These are phyloP conservation scores for Serendipita sp. DNA, from an alignment of 768 basidiomycete genomes.

Conservation along the genomic window DNA sequence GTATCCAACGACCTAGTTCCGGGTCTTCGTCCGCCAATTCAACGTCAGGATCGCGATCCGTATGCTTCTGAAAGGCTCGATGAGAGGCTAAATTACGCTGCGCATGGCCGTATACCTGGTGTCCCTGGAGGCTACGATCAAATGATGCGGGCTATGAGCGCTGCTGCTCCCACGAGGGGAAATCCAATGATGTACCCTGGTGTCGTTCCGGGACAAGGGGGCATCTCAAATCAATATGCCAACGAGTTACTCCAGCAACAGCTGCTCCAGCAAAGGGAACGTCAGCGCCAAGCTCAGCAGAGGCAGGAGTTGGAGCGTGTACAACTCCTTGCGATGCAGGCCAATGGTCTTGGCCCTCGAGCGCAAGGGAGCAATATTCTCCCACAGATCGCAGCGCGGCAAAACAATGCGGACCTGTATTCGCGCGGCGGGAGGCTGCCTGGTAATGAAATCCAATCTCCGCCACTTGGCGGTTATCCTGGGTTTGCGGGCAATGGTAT, in stretches of 20 bases:
- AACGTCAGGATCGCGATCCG: neutral
- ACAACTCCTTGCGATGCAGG: constrained; percentile 2
- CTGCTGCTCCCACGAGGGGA: neutral
- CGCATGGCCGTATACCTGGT: constrained; percentile 2
- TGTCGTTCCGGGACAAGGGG: neutral
- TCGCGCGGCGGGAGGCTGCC: neutral
- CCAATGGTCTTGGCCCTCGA: neutral
- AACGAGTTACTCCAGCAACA: neutral
- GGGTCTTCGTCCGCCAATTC: constrained; percentile 2
- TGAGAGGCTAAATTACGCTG: neutral
- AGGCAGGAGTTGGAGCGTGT: neutral
- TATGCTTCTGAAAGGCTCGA: neutral
- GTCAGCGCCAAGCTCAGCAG: neutral
- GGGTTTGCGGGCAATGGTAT: neutral
- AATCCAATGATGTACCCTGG: neutral
- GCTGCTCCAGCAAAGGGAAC: neutral
- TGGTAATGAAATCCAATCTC: neutral
- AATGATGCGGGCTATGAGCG: constrained; percentile 2
- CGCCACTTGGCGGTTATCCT: neutral
- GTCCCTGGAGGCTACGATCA: constrained; percentile 3
- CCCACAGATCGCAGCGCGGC: neutral
- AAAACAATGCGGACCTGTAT: neutral
- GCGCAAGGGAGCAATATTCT: neutral
- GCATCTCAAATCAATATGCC: neutral
- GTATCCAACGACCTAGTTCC: constrained; percentile 3